Base-by-base conservation (phyloP, 2,329 filamentous ascomycete genomes). In the Talaromyces piceae region DNA sequence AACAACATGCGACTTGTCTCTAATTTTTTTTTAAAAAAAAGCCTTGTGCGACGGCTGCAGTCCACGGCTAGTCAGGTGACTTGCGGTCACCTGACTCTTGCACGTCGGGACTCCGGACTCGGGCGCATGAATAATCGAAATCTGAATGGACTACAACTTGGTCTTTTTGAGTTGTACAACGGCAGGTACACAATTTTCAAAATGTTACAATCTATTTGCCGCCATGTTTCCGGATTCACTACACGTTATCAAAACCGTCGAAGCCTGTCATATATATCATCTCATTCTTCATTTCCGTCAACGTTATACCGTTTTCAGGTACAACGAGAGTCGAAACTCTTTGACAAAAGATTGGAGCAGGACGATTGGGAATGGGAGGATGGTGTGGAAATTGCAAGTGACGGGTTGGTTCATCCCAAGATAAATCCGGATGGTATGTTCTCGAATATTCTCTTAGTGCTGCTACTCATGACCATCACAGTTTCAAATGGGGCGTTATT, bases 401-500 rank as follows among this genome's bases (percentile, higher is more conserved):
- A 52, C 27, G 50, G 50, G 30, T 31, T 52, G 33, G 45, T 52
- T 16, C 45, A 46, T 16, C 27, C 41, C 5, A 51, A 46, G n/a
- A 46, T 51, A n/a, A 51, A 41, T 25, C 18, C 20, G 13, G 41
- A 47, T 47, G 41, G 47, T 50, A 46, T 30, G 39, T 47, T 22
- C 41, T 25, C n/a, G 26, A 37, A 3, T 28, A 46, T 27, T 27
- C 30, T 28, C 16, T 46, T 6, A 6, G 5, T 27, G 13, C 8
- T 41, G 37, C 37, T 16, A 41, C 45, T 47, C 27, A 37, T 50
- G 18, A 31, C 39, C 27, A 27, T 47, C 27, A 23, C 45, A 56
- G 54, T 54, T 43, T 56, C 54, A 45, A 56, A 54, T 26, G 54
- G 54, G 30, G 54, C 50, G 4, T 41, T 58, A 30, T 55, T 58